Conservation (phyloP, 2,329 filamentous ascomycete species). For the Colletotrichum cordylinicola region DNA sequence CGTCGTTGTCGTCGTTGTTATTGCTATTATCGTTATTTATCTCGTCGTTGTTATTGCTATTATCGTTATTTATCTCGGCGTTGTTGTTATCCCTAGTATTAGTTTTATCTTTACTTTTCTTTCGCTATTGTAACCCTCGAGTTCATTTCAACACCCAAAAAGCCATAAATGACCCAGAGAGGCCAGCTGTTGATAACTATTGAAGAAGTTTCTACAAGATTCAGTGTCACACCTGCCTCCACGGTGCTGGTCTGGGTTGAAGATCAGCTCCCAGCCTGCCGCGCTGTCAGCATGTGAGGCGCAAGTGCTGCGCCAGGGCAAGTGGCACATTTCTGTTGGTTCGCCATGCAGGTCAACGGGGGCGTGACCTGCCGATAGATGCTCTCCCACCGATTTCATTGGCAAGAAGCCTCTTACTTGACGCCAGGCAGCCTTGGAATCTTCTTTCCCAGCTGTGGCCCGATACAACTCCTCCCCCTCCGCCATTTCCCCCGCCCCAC, state of each 20-base stretch:
- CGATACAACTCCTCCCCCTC: background rate
- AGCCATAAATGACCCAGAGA: too few relatives aligned
- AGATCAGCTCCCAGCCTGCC: background rate
- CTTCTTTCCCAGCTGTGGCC: background rate
- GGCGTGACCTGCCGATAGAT: background rate
- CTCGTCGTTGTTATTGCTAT: too few relatives aligned
- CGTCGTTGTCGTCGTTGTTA: too few relatives aligned
- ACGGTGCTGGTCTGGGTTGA: background rate
- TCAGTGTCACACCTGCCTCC: too few relatives aligned
- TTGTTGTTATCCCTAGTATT: too few relatives aligned
- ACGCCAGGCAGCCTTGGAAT: background rate
- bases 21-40: too few relatives aligned
- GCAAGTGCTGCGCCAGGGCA: background rate
- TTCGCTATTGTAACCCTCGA: too few relatives aligned
- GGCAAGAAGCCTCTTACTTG: background rate
- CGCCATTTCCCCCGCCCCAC: background rate
- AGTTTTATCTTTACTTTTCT: too few relatives aligned
- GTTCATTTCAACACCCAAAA: too few relatives aligned
- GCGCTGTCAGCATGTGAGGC: background rate
- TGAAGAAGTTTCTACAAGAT: fast-evolving
- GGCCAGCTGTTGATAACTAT: too few relatives aligned
- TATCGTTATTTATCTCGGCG: too few relatives aligned
- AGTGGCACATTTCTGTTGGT: background rate
- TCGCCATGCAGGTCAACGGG: background rate
- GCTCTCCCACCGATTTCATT: background rate